Conservation (phyloP, 169 alveolate genomes). For the Plasmodium malariae region DNA sequence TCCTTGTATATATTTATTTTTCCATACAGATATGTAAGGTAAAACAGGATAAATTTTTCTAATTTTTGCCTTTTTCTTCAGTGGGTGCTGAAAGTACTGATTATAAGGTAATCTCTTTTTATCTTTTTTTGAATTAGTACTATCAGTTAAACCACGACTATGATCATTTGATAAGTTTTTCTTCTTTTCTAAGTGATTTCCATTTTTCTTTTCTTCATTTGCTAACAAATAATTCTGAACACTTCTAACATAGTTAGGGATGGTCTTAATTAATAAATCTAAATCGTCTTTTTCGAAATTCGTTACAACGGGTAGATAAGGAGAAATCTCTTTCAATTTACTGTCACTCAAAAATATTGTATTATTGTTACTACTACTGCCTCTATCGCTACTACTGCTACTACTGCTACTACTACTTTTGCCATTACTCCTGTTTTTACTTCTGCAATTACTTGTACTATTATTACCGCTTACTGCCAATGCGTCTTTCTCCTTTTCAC, state of each 20-base stretch:
- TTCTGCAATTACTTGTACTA: not conserved
- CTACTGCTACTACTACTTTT: not conserved
- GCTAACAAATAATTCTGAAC: constrained; percentile 9
- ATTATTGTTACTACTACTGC: not conserved
- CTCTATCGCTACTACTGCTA: not conserved
- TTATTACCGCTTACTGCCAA: not conserved
- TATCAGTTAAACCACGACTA: not conserved
- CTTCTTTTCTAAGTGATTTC: not conserved
- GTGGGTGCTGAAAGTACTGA: constrained; percentile 40
- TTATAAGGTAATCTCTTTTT: constrained; percentile 21
- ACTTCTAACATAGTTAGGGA: constrained; percentile 50
- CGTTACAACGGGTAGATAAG: constrained; percentile 16
- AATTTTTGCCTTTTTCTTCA: constrained; percentile 24
- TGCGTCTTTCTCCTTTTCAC: constrained; percentile 6
- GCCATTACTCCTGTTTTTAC: not conserved
- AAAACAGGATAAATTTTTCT: constrained; percentile 51
- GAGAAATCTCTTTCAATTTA: constrained; percentile 35
- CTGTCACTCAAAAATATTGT: constrained; percentile 19
- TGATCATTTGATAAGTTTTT: not conserved
- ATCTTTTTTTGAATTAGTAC: not conserved
- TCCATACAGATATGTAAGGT: constrained; percentile 49
- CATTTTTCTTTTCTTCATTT: constrained; percentile 6
- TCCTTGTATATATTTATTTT: constrained; percentile 56
- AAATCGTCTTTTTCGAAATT: constrained; percentile 60
- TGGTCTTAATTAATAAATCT: constrained; percentile 13